Evolutionary conservation across 768 basidiomycete species (phyloP), one percentile per base, ranked within the genome.

Genomic region (Suillus clintonianus): DNA sequence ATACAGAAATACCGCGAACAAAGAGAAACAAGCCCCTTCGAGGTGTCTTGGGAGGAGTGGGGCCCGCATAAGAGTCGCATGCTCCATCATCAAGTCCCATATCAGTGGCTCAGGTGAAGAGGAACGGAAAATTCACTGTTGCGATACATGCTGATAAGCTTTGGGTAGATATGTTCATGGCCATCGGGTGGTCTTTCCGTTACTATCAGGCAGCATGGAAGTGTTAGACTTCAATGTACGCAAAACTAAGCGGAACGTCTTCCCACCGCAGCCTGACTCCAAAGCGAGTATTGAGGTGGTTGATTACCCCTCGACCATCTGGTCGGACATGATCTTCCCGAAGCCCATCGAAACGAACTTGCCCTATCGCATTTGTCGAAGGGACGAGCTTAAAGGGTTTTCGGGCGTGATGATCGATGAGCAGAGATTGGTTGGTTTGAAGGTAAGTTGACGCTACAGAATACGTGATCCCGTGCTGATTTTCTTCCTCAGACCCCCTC

Each of bases 321-420:
- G 13, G 8, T 63, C 62, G 55, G 71, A 64, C 2, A 37, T 56
- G 45, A 42, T 78, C 30, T 79, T 79, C 55, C 37, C 48, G 10
- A 64, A 64, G 24, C 50, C 47, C 11, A 68, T 79, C 36, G 68
- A 72, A 51, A 79, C 60, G 50, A 48, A 13, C 7, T 32, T 78
- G 8, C 77, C 81, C 14, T 81, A 77, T 63, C 74, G 70, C 39
- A 69, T 74, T 2, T 69, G 66, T 55, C 62, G 48, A 3, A 60
- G 74, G 34, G 69, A 70, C 19, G 55, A 69, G 9, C 61, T 64
- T 45, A 71, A 69, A 13, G 64, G 69, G 1, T 82, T 79, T 61
- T 74, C 75, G 8, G 81, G 81, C 10, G 67, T 80, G 64, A 80
- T 81, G 79, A 74, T 82, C 34, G 81, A 81, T 61, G 79, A 81